Conservation (phyloP, 2,329 filamentous ascomycete species). For the Talaromyces sp. region DNA sequence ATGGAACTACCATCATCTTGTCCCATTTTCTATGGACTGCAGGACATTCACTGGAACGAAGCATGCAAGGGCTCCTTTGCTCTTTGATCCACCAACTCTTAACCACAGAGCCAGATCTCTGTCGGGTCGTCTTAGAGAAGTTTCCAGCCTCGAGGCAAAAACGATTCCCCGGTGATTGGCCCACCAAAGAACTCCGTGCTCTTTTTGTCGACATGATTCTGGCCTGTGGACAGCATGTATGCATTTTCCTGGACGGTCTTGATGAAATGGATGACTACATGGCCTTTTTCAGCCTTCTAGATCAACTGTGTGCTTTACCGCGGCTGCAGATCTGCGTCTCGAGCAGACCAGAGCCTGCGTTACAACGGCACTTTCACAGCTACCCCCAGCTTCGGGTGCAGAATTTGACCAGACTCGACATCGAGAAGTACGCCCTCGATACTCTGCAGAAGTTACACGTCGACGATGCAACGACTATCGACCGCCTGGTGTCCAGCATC, state of each 20-base stretch:
- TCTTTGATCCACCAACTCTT: slow-evolving; percentile 5
- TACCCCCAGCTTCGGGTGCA: slow-evolving; percentile 1
- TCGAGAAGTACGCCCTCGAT: background rate
- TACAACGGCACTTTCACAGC: background rate
- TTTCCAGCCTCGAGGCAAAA: background rate
- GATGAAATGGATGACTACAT: slow-evolving; percentile 2
- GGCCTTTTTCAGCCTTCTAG: background rate
- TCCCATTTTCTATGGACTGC: slow-evolving; percentile 13
- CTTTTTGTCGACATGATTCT: background rate
- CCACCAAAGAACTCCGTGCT: background rate
- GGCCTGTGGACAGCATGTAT: slow-evolving; percentile 1
- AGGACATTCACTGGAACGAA: slow-evolving; percentile 6
- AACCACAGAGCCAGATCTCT: background rate
- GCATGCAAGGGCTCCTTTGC: slow-evolving; percentile 9
- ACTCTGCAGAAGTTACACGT: background rate
- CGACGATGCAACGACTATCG: background rate
- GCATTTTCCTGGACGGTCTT: slow-evolving; percentile 9
- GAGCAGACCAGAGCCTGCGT: background rate
- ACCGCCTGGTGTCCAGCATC: background rate
- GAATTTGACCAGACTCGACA: slow-evolving; percentile 1
- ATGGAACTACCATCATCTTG: background rate
- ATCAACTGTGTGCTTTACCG: background rate
- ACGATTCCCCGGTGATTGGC: background rate
- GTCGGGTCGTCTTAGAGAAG: background rate
- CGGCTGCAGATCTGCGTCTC: slow-evolving; percentile 4